phyloP scores from a whole-genome alignment of 2,329 filamentous ascomycete genomes.

The Colletotrichum coccodes region DNA sequence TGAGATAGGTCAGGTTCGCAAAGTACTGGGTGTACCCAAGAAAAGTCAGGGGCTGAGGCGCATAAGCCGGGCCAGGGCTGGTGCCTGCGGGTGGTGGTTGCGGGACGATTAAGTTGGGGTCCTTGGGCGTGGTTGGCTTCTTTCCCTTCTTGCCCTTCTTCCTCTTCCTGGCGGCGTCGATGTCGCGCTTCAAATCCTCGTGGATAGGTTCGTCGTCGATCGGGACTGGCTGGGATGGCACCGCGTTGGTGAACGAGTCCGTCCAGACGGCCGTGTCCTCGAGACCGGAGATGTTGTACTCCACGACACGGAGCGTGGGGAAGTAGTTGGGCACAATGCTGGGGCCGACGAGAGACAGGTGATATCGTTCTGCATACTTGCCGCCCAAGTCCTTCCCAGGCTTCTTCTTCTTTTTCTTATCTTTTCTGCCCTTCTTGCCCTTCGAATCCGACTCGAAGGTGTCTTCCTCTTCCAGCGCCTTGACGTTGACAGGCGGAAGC shows the following conservation, averaged over 20 bases:
- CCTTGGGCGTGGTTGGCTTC: constrained; percentile 49
- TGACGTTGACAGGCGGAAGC: constrained; percentile 66
- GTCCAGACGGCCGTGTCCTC: constrained; percentile 64
- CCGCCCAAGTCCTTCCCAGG: constrained; percentile 74
- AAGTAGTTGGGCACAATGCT: constrained; percentile 95
- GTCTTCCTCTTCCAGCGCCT: constrained; percentile 30
- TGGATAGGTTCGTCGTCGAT: constrained; percentile 32
- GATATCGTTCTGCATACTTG: constrained; percentile 85
- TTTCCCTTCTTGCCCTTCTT: constrained; percentile 51
- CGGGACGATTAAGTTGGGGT: constrained; percentile 74
- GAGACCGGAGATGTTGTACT: constrained; percentile 90
- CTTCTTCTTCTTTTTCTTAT: constrained; percentile 62
- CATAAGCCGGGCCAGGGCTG: constrained; percentile 90
- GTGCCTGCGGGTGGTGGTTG: constrained; percentile 76
- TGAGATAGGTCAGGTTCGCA: constrained; percentile 91
- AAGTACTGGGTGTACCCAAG: constrained; percentile 90
- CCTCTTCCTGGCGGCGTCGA: constrained; percentile 45
- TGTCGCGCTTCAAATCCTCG: constrained; percentile 42
- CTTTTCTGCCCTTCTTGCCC: constrained; percentile 48
- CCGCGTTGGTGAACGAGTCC: constrained; percentile 38
- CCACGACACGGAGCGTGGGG: constrained; percentile 87
- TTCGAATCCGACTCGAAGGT: constrained; percentile 36
- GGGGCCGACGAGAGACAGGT: constrained; percentile 81
- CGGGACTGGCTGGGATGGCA: not conserved
- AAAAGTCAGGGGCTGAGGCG: constrained; percentile 81